These are phyloP conservation scores for Metschnikowia similis DNA, from an alignment of 805 yeast genomes.

Conservation along the genomic window DNA sequence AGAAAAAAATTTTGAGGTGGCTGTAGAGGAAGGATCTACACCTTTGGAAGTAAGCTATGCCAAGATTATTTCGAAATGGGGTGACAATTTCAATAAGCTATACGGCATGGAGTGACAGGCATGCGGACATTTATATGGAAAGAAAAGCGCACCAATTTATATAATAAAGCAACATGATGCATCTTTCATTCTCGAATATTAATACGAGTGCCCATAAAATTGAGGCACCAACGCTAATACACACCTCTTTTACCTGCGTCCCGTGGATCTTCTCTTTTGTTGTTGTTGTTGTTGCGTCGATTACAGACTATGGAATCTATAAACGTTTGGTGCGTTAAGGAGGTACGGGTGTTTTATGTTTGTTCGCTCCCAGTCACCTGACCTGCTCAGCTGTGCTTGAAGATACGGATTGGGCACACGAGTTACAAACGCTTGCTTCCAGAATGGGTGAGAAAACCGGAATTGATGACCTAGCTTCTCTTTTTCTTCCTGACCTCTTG, in stretches of 20 bases:
- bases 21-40: neutral
- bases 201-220: neutral
- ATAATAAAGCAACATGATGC: neutral
- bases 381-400: neutral
- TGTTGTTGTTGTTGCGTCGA: too few relatives aligned
- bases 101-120: constrained; percentile 29
- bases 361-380: neutral
- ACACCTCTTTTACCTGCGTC: neutral
- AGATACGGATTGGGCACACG: neutral
- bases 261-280: neutral
- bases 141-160: neutral
- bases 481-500: constrained; percentile 38
- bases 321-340: neutral
- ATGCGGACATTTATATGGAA: neutral
- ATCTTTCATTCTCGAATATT: neutral
- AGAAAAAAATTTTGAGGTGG: neutral
- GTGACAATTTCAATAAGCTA: constrained; percentile 25
- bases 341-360: neutral
- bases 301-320: too few relatives aligned
- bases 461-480: constrained; percentile 39
- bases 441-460: constrained; percentile 18
- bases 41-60: constrained; percentile 14
- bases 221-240: neutral
- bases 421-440: neutral
- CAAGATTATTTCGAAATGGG: constrained; percentile 23